Evolutionary conservation across 148 eudicot species (phyloP).

Genomic region (Gaultheria prostrata): DNA sequence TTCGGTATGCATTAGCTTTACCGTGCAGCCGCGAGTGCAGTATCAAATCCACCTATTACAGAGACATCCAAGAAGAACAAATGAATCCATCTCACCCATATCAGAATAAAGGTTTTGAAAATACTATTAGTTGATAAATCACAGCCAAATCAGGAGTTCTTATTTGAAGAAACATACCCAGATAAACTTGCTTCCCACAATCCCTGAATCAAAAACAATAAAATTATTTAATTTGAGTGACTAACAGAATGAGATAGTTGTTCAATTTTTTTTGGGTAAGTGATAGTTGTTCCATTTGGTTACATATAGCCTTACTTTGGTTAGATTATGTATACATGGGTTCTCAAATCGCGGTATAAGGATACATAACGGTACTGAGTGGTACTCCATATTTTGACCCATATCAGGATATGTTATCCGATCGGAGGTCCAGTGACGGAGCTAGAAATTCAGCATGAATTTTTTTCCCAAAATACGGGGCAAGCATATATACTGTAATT

Average conservation of each 20-base stretch:
- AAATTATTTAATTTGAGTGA: neutral
- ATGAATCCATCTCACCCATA: constrained; percentile 1
- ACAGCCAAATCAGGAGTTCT: neutral
- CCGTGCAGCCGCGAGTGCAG: constrained; percentile 99
- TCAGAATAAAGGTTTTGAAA: neutral
- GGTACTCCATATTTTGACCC: neutral
- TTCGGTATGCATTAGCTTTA: constrained; percentile 26
- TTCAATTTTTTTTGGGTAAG: no score
- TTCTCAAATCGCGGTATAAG: neutral
- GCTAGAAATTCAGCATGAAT: no score
- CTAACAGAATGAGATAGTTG: neutral
- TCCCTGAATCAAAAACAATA: constrained; percentile 58
- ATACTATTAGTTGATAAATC: neutral
- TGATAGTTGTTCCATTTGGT: no score
- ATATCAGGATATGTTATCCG: neutral
- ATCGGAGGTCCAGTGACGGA: no score
- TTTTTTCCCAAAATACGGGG: no score
- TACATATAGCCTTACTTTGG: no score
- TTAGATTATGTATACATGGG: neutral
- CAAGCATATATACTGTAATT: no score
- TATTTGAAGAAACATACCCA: constrained; percentile 46
- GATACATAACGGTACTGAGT: neutral
- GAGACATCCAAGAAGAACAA: constrained; percentile 6
- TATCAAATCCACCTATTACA: constrained; percentile 89
- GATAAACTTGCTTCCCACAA: constrained; percentile 97